Evolutionary conservation across 306 rosid species (phyloP).

Genomic region (Dryas alaskensis): DNA sequence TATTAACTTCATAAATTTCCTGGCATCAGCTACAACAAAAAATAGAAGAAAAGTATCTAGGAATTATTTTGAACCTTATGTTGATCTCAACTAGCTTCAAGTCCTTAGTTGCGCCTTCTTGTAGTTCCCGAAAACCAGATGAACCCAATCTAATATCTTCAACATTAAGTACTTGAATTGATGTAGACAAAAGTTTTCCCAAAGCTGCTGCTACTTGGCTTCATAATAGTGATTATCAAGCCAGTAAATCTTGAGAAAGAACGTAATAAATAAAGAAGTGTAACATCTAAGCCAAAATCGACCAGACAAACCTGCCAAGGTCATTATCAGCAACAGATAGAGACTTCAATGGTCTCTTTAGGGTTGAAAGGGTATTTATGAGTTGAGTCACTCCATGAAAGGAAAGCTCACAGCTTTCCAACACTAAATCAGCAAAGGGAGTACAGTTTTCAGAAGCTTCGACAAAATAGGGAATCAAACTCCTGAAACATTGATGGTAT

Average conservation of each 20-base stretch:
- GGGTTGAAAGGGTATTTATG: slow-evolving; percentile 49
- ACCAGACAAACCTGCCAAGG: slow-evolving; percentile 77
- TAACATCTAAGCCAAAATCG: slow-evolving; percentile 19
- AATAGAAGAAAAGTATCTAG: slow-evolving; percentile 23
- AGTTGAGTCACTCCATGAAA: slow-evolving; percentile 55
- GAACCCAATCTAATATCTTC: slow-evolving; percentile 65
- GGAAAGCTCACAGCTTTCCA: slow-evolving; percentile 74
- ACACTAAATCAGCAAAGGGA: slow-evolving; percentile 50
- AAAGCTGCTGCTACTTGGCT: slow-evolving; percentile 67
- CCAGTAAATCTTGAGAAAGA: slow-evolving; percentile 24
- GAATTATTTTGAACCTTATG: slow-evolving; percentile 56
- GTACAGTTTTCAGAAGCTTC: slow-evolving; percentile 49
- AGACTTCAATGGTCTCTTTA: slow-evolving; percentile 60
- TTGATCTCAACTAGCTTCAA: slow-evolving; percentile 57
- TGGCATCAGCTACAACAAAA: neutral
- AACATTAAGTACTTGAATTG: slow-evolving; percentile 58
- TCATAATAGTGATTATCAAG: slow-evolving; percentile 33
- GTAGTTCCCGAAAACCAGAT: slow-evolving; percentile 66
- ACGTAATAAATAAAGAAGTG: slow-evolving; percentile 11
- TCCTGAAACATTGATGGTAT: slow-evolving; percentile 48
- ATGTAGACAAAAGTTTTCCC: slow-evolving; percentile 51
- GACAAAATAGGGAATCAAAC: slow-evolving; percentile 56
- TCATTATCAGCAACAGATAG: slow-evolving; percentile 77
- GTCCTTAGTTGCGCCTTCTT: slow-evolving; percentile 41
- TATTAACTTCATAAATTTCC: slow-evolving; percentile 20